phyloP scores from a whole-genome alignment of 2,329 filamentous ascomycete genomes.

The Trichoderma sp. region DNA sequence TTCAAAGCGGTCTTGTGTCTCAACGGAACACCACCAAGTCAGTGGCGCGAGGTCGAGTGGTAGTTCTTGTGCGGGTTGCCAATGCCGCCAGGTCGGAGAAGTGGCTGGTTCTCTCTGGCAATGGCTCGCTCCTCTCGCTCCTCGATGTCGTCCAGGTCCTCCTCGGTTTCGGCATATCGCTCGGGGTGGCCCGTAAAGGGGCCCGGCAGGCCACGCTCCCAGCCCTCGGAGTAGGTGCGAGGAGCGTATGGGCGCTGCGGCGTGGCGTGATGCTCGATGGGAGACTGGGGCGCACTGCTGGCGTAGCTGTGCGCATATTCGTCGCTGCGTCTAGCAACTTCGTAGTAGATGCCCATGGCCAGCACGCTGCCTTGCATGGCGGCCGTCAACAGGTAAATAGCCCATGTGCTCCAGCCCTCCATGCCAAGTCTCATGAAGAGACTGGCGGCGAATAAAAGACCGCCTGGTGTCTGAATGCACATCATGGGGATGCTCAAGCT shows the following conservation, averaged over 20 bases:
- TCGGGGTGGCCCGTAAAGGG: slow-evolving; percentile 53
- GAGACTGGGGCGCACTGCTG: slow-evolving; percentile 31
- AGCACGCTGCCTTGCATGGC: slow-evolving; percentile 79
- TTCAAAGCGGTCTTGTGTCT: background rate
- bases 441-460: slow-evolving; percentile 84
- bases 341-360: slow-evolving; percentile 75
- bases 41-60: slow-evolving; percentile 29
- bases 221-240: slow-evolving; percentile 49
- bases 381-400: slow-evolving; percentile 84
- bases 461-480: slow-evolving; percentile 94
- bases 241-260: slow-evolving; percentile 39
- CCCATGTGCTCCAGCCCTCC: slow-evolving; percentile 93
- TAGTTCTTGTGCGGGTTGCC: slow-evolving; percentile 46
- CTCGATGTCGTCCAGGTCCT: slow-evolving; percentile 50
- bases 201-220: slow-evolving; percentile 50
- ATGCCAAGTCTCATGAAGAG: slow-evolving; percentile 75
- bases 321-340: slow-evolving; percentile 47
- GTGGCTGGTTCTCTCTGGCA: slow-evolving; percentile 49
- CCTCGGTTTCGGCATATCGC: slow-evolving; percentile 50
- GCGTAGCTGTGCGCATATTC: slow-evolving; percentile 25
- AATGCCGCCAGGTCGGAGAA: slow-evolving; percentile 50
- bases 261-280: slow-evolving; percentile 28
- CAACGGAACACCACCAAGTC: background rate
- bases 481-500: slow-evolving; percentile 97
- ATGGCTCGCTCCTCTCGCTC: slow-evolving; percentile 53